Evolutionary conservation across 2,329 filamentous ascomycete genomes (phyloP).

Genomic region (Hymenoscyphus repandus): DNA sequence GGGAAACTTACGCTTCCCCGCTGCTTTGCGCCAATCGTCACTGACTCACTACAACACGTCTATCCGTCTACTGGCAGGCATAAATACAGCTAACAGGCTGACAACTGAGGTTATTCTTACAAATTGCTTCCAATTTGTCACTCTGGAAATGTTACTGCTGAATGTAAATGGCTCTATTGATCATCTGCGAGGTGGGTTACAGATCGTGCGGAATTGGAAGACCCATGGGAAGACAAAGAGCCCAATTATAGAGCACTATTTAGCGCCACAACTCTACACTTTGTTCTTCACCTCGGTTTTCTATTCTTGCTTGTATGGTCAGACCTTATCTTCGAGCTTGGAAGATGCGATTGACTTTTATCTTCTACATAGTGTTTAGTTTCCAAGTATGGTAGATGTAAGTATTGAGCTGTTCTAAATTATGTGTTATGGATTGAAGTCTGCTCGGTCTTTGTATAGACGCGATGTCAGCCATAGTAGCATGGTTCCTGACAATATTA

Average conservation of each 20-base stretch:
- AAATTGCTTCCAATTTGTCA: background rate
- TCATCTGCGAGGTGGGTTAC: background rate
- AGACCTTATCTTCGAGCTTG: background rate
- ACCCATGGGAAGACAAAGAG: background rate
- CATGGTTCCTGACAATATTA: background rate
- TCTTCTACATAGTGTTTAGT: background rate
- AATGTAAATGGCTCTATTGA: background rate
- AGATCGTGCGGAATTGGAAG: background rate
- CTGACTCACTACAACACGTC: background rate
- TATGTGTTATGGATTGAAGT: background rate
- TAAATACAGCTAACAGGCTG: background rate
- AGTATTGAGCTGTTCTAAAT: conserved; percentile 3
- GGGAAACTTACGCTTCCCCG: background rate
- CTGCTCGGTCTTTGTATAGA: background rate
- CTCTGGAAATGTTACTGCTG: background rate
- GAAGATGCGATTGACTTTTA: background rate
- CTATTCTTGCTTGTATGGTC: background rate
- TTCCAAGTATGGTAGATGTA: background rate
- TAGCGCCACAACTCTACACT: background rate
- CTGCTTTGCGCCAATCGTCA: background rate
- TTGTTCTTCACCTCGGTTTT: background rate
- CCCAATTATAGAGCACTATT: background rate
- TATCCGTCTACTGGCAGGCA: background rate
- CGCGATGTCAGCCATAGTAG: background rate
- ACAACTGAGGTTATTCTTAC: background rate